Evolutionary conservation across 73 alveolate species (phyloP).

Genomic region (Tetrahymena thermophila): DNA sequence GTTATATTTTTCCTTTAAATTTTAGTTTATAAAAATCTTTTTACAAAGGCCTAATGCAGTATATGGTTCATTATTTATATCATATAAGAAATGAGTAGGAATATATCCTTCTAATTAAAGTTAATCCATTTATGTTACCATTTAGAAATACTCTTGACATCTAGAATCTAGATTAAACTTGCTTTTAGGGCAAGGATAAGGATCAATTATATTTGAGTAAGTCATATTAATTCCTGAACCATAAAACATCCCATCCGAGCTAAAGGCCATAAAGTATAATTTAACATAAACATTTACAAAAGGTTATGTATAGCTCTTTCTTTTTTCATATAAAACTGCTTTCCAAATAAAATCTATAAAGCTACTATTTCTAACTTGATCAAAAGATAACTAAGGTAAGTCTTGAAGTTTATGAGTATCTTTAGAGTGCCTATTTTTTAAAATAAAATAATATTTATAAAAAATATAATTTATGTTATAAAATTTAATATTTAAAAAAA

Average conservation of each 20-base stretch:
- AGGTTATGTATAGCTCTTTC: neutral
- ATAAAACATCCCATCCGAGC: neutral
- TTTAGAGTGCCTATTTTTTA: neutral
- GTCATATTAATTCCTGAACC: neutral
- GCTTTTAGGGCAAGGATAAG: neutral
- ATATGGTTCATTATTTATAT: neutral
- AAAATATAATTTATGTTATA: no score
- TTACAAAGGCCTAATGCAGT: neutral
- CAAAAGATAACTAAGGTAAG: neutral
- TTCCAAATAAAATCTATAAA: neutral
- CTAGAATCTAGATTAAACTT: neutral
- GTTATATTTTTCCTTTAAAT: neutral
- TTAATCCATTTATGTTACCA: neutral
- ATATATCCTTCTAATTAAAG: neutral
- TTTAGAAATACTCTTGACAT: neutral
- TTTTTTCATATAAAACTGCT: neutral
- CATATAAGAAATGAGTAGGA: neutral
- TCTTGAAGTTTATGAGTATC: neutral
- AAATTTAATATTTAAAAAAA: no score
- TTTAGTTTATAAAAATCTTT: neutral
- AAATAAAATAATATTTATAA: no score
- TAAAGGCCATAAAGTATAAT: neutral
- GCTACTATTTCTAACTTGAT: neutral
- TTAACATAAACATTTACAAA: neutral
- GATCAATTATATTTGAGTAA: neutral